Evolutionary conservation across 495 filamentous ascomycete species (phyloP), one percentile per base, ranked within the genome.

Genomic region (Penicillium riverlandense): DNA sequence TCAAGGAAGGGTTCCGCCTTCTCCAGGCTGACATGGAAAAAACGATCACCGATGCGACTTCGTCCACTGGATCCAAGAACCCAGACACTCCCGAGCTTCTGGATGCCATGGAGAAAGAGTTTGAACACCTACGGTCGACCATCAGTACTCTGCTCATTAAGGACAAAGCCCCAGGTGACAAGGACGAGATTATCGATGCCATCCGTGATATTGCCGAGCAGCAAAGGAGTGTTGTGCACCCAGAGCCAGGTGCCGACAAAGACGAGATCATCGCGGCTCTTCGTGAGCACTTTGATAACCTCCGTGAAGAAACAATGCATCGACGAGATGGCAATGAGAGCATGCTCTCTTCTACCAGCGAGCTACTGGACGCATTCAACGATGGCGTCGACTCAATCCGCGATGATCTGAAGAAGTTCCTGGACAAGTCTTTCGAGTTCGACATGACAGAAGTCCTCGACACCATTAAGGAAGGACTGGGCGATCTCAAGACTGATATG

Each of bases 361-460:
- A 90, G 55, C 75, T 95, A 12, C 72, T 94, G 1, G 87, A 95
- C 58, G 84, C 84, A 6, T 69, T 96, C 43, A 83, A 89, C 40
- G 87, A 95, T 36, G 88, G 88, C 12, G 77, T 95, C 7, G 82
- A 82, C 38, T 75, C 77, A 4, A 75, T 96, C 29, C 78, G 82
- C 8, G 63, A 70, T 9, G 85, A 90, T 54, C 70, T 96, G n/a
- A 80, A 86, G 45, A 88, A 80, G 51, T 74, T 90, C 11, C 63
- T 81, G 15, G 79, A 90, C 49, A 89, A 88, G 68, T 86, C 88
- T 6, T 70, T 79, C 1, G 85, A 89, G 48, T 76, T 88, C 61
- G 88, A 86, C 12, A 87, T 81, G 44, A 83, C 89, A 41, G 88
- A 95, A 55, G 90, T 95, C 37, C 73, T 95, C 6, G 87, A 95